phyloP scores from a whole-genome alignment of 2,329 filamentous ascomycete species.

The Coniella vitis region DNA sequence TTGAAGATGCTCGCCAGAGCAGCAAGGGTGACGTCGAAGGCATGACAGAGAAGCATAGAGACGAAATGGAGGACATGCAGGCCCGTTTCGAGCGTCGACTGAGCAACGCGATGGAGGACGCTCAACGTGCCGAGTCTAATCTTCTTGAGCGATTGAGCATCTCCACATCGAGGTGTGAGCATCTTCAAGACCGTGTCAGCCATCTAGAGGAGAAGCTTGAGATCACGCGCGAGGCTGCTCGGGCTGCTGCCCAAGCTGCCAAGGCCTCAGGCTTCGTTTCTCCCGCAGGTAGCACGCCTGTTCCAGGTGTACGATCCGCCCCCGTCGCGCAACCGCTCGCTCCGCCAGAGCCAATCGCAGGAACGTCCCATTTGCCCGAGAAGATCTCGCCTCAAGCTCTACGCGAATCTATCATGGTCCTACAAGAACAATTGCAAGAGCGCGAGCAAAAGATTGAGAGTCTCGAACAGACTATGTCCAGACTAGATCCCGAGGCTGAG shows the following conservation, averaged over 20 bases:
- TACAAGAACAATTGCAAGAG: conserved; percentile 94
- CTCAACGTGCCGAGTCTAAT: conserved; percentile 70
- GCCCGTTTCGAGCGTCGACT: conserved; percentile 69
- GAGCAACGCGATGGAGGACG: conserved; percentile 71
- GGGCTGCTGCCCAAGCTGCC: conserved; percentile 72
- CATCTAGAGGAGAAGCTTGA: conserved; percentile 88
- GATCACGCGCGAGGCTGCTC: conserved; percentile 80
- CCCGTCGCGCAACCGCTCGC: conserved; percentile 22
- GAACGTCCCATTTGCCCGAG: conserved; percentile 55
- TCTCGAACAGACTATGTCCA: conserved; percentile 65
- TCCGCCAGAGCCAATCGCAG: conserved; percentile 31
- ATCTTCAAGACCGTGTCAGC: conserved; percentile 76
- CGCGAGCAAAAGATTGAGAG: conserved; percentile 86
- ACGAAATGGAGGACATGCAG: conserved; percentile 67
- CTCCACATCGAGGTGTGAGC: conserved; percentile 75
- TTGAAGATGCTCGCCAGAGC: conserved; percentile 71
- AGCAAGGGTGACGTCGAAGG: conserved; percentile 52
- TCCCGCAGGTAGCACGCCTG: conserved; percentile 23
- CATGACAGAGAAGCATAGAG: conserved; percentile 52
- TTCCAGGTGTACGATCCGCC: conserved; percentile 17
- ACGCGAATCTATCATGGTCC: conserved; percentile 88
- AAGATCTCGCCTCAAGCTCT: conserved; percentile 92
- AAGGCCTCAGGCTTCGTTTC: conserved; percentile 39
- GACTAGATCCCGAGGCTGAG: conserved; percentile 68
- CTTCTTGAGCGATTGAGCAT: conserved; percentile 75